phyloP scores from a whole-genome alignment of 257 asterid species.

The Lithospermum erythrorhizon region DNA sequence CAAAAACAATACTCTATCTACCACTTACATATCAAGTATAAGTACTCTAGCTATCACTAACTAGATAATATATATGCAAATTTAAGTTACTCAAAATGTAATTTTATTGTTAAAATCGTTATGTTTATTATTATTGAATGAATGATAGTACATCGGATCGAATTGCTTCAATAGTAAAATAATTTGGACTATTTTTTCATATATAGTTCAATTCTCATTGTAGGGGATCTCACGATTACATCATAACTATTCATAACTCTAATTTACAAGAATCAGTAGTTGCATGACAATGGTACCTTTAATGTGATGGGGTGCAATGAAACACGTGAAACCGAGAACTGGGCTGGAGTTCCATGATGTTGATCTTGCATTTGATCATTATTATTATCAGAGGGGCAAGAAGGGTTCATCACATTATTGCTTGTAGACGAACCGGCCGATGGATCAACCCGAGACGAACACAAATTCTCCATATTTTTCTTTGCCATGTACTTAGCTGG shows the following conservation, averaged over 20 bases:
- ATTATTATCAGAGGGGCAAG: conserved; percentile 9
- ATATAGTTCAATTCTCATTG: no score
- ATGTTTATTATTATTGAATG: no score
- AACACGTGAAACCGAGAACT: conserved; percentile 36
- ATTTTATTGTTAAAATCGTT: no score
- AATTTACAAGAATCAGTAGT: background rate
- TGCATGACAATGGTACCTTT: conserved; percentile 24
- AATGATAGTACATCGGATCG: no score
- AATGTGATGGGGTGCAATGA: conserved; percentile 46
- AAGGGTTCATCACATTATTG: conserved; percentile 29
- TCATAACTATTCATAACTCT: background rate
- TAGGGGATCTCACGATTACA: no score
- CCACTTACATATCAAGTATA: no score
- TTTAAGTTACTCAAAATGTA: no score
- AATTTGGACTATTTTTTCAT: no score
- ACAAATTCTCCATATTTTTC: conserved; percentile 17
- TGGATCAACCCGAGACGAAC: conserved; percentile 28
- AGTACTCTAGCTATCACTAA: no score
- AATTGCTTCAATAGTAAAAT: no score
- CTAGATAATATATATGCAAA: no score
- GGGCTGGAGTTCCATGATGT: conserved; percentile 17
- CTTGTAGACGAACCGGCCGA: conserved; percentile 16
- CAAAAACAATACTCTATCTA: no score
- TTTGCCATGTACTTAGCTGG: conserved; percentile 15
- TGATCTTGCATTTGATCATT: conserved; percentile 17